Evolutionary conservation across 2,329 filamentous ascomycete genomes (phyloP), one percentile per base, ranked within the genome.

Genomic region (Didymella pomorum): DNA sequence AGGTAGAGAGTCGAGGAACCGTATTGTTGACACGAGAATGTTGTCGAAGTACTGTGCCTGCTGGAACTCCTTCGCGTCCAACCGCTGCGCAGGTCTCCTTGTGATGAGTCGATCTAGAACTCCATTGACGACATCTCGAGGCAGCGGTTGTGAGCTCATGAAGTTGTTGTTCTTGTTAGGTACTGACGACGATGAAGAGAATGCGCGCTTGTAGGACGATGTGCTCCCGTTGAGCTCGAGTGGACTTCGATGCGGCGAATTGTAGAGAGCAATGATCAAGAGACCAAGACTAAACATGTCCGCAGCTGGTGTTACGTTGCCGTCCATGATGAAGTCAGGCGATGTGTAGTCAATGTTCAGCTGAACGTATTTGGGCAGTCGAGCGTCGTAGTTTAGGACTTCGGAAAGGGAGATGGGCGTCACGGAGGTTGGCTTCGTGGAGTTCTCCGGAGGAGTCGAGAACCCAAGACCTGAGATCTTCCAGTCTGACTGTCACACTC

Each of bases 31-130:
- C 21, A 99, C 92, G 4, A 99, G 83, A 44, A 98, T 91, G 71
- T 98, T 99, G 78, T 99, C 93, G 74, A 99, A 99, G 74, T 96
- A 99, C 65, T 92, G 89, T 71, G 93, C 96, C 76, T 97, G 87
- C 73, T 99, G 95, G 67, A 99, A 98, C 69, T 97, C 94, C 52
- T 86, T 87, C 4, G 94, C 93, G 25, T 88, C 93, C 80, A 98
- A 86, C 43, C 95, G 87, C 73, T 96, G 91, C 3, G 93, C 92
- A 2, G 95, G 92, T 54, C 93, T 84, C 62, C 95, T 85, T 0
- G 94, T 95, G 56, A 99, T 93, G 43, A 99, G 84, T 25, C 90
- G 85, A 2, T 95, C 93, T 4, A 99, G 80, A 0, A 98, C 90
- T 62, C 90, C 86, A 18, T 84, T 83, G 10, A 87, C 81, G 14